Evolutionary conservation across 2,329 filamentous ascomycete species (phyloP).

Genomic region (Nothophoma quercina): DNA sequence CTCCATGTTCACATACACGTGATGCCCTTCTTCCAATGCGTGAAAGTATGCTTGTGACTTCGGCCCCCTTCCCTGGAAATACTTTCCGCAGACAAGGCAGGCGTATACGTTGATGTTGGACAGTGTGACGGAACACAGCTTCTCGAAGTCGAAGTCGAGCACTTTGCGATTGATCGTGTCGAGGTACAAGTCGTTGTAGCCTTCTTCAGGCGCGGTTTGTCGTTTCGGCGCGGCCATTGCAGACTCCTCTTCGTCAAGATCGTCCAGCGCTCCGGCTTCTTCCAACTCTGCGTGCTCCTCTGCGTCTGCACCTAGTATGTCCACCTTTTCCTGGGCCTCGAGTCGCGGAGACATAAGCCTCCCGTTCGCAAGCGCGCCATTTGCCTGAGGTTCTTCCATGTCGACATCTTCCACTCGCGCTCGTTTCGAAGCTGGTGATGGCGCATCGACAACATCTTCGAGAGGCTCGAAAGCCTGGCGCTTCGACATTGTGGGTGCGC

Average conservation of each 20-base stretch:
- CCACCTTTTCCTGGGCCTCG: constrained; percentile 37
- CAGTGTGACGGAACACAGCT: constrained; percentile 92
- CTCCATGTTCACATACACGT: constrained; percentile 98
- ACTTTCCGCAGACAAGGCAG: constrained; percentile 96
- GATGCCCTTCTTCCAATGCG: constrained; percentile 91
- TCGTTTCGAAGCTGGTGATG: constrained; percentile 59
- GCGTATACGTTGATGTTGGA: constrained; percentile 99
- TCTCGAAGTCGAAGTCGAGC: constrained; percentile 98
- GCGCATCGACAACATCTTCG: constrained; percentile 49
- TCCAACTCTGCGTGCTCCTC: constrained; percentile 49
- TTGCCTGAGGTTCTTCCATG: constrained; percentile 41
- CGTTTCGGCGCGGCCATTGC: constrained; percentile 62
- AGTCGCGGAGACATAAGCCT: constrained; percentile 39
- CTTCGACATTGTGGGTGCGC: constrained; percentile 54
- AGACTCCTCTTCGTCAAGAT: constrained; percentile 48
- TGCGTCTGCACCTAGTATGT: constrained; percentile 46
- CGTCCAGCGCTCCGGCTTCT: constrained; percentile 44
- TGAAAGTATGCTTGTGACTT: constrained; percentile 98
- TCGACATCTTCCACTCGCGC: constrained; percentile 54
- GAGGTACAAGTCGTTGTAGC: constrained; percentile 95
- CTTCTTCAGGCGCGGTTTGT: constrained; percentile 80
- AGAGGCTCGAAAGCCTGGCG: constrained; percentile 56
- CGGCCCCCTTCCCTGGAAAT: constrained; percentile 91
- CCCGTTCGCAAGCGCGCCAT: constrained; percentile 38
- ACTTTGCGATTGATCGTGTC: constrained; percentile 94